Conservation (phyloP, 257 asterid genomes). For the Lantana camara region DNA sequence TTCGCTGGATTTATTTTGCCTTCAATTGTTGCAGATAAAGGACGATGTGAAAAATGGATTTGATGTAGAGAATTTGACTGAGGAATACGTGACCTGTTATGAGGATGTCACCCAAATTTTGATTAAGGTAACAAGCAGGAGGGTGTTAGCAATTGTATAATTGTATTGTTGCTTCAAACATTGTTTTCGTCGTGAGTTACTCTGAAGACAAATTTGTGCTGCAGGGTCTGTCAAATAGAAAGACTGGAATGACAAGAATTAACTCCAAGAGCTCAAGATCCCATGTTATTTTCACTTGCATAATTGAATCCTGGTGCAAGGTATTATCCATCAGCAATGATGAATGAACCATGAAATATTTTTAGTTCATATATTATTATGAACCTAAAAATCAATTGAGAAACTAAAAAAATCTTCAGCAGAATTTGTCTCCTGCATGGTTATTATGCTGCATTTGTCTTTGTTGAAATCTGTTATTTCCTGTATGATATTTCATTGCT, state of each 20-base stretch:
- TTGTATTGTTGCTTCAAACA: constrained; percentile 1
- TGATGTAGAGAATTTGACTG: constrained; percentile 86
- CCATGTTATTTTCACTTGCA: constrained; percentile 80
- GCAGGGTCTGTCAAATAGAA: constrained; percentile 92
- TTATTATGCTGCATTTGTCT: background rate
- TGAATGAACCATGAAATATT: background rate
- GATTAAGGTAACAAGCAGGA: constrained; percentile 60
- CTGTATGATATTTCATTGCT: background rate
- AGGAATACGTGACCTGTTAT: constrained; percentile 81
- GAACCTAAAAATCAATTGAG: no score
- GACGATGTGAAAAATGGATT: constrained; percentile 81
- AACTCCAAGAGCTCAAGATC: constrained; percentile 99
- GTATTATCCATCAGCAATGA: no score
- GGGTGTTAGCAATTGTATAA: constrained; percentile 9
- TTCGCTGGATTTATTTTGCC: background rate
- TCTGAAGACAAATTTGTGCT: constrained; percentile 19
- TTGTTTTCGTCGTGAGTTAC: background rate
- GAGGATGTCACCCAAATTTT: constrained; percentile 85
- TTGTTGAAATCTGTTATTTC: no score
- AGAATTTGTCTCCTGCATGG: no score
- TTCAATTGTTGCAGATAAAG: constrained; percentile 60
- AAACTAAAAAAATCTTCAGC: no score
- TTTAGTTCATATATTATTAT: no score
- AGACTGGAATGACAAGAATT: constrained; percentile 80
- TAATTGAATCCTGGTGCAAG: constrained; percentile 98